phyloP scores from a whole-genome alignment of 2,329 filamentous ascomycete species.

The Hypoxylon sp. region DNA sequence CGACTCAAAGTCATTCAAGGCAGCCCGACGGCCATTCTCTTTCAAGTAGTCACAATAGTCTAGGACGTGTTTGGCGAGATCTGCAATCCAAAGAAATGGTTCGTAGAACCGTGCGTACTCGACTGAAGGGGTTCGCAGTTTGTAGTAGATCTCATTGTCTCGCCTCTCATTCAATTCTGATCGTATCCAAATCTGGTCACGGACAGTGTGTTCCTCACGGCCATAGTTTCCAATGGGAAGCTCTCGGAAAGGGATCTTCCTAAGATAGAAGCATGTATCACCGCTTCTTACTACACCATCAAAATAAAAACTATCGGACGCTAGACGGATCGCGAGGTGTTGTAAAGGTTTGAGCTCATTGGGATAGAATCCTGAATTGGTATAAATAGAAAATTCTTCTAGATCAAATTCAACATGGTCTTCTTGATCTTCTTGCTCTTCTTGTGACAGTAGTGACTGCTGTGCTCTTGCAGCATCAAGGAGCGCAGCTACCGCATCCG shows the following conservation, averaged over 20 bases:
- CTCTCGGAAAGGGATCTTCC: conserved; percentile 66
- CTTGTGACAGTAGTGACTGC: conserved; percentile 33
- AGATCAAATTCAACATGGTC: conserved; percentile 65
- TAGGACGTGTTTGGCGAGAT: conserved; percentile 78
- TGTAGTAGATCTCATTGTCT: conserved; percentile 71
- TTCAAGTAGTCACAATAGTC: conserved; percentile 68
- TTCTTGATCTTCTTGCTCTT: conserved; percentile 44
- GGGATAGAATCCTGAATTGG: conserved; percentile 53
- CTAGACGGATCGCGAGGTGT: conserved; percentile 59
- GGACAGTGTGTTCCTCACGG: conserved; percentile 59
- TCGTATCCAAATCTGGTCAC: conserved; percentile 73
- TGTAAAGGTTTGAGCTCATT: conserved; percentile 69
- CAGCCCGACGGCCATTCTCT: conserved; percentile 55
- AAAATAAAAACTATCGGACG: conserved; percentile 62
- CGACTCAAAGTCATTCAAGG: conserved; percentile 67
- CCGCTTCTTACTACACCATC: conserved; percentile 70
- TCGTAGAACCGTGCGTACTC: conserved; percentile 74
- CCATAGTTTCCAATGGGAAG: conserved; percentile 78
- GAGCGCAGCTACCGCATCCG: conserved; percentile 51
- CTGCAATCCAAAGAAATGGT: conserved; percentile 78
- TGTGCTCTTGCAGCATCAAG: conserved; percentile 43
- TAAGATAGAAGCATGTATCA: conserved; percentile 62
- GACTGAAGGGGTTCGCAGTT: conserved; percentile 65
- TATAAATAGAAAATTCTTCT: conserved; percentile 71
- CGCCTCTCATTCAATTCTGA: conserved; percentile 60